Evolutionary conservation across 352 stramenopile genomes (phyloP), one percentile per base, ranked within the genome.

Genomic region (Pythium phragmiticola): DNA sequence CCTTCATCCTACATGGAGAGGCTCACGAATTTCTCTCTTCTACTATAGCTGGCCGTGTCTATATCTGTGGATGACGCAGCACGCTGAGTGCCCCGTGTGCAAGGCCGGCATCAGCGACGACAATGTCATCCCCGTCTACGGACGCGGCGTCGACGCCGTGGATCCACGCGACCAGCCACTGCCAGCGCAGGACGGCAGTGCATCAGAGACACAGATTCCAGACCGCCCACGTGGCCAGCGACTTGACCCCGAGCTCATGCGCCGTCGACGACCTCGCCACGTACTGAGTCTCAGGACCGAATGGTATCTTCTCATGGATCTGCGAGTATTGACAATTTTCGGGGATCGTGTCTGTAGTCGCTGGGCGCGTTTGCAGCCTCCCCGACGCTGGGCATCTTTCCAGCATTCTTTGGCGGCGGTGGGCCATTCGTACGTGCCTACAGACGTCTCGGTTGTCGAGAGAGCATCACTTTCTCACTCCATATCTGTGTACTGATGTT

Each of bases 41-140:
- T 58, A 6, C 14, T 53, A 28, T 56, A 93, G 84, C 67, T 93
- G 84, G 84, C 77, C 87, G 13, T 97, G 89, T 70, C 68, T 97
- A 33, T 97, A 95, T 58, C 76, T 90, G 76, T 92, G 84, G 84
- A 89, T 92, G 75, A 70, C 75, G 59, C 78, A 78, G 28, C 88
- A 92, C 57, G 84, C 78, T 34, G 85, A 95, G 65, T 97, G 90
- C 45, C 90, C 90, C 8, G 88, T 97, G 59, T 97, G 90, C 79
- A 97, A 97, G 66, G 90, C 89, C 34, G 88, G 88, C 47, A 88
- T 96, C 33, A 95, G 81, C 34, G 79, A 89, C 47, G 87, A 94
- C 33, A 97, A 96, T 55, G 86, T 97, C 21, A 91, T 97, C 50
- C 89, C 89, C 0, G 82, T 97, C 6, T 97, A 96, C 69, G 82